A percentile compares a stretch with the other conserved stretches of the same genome.
Evolutionary conservation across 75 land plant species (phyloP).

Genomic region (Selaginella tamariscina): DNA sequence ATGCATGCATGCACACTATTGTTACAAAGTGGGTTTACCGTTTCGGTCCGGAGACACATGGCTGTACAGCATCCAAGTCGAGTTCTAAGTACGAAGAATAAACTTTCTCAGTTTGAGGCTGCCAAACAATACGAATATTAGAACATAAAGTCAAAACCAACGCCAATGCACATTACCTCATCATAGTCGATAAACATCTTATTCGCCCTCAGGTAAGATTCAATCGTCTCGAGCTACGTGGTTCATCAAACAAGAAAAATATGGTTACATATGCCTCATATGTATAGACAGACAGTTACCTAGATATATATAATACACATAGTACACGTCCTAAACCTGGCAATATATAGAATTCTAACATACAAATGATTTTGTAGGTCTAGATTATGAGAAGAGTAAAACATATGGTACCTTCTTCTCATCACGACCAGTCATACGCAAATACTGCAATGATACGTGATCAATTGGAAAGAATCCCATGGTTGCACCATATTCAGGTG

Average conservation of each 20-base stretch:
- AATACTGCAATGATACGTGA: constrained; percentile 3
- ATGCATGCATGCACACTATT: too few species aligned
- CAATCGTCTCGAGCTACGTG: neutral
- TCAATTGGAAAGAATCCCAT: constrained; percentile 8
- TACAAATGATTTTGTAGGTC: neutral
- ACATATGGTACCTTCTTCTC: neutral
- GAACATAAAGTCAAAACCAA: too few species aligned
- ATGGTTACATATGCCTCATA: neutral
- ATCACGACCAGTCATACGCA: constrained; percentile 9
- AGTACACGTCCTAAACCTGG: too few species aligned
- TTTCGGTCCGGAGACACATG: constrained; percentile 6
- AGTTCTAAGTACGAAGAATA: constrained; percentile 10
- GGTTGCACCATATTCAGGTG: constrained; percentile 12
- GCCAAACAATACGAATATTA: neutral
- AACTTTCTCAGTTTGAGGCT: constrained; percentile 11
- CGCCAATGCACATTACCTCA: neutral
- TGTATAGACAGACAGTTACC: neutral
- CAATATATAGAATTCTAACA: too few species aligned
- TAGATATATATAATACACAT: too few species aligned
- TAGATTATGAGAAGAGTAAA: neutral
- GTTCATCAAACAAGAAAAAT: neutral
- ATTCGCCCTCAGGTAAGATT: constrained; percentile 8
- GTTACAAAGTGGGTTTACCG: neutral
- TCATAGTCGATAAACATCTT: constrained; percentile 8
- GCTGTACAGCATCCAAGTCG: neutral